These are phyloP conservation scores for Nakaseomyces uthaithaninus DNA, from an alignment of 1,139 yeast genomes.

Conservation along the genomic window DNA sequence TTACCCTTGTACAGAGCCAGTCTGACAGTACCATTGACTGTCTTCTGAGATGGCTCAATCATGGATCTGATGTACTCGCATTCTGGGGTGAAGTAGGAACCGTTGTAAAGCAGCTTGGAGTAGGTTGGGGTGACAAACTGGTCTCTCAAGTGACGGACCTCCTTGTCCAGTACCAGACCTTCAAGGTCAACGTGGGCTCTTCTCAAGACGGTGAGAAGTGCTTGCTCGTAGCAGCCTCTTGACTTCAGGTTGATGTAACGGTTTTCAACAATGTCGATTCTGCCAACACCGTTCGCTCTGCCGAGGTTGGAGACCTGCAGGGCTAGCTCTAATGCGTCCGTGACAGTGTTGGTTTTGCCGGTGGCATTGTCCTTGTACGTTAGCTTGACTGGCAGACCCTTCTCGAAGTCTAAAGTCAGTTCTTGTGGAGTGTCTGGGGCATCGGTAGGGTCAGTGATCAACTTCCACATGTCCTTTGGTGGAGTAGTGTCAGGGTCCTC, in stretches of 20 bases:
- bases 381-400: slow-evolving; percentile 84
- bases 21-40: slow-evolving; percentile 95
- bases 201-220: slow-evolving; percentile 93
- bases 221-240: slow-evolving; percentile 99
- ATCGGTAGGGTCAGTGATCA: slow-evolving; percentile 89
- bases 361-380: slow-evolving; percentile 52
- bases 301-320: slow-evolving; percentile 89
- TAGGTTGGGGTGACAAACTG: slow-evolving; percentile 89
- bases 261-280: slow-evolving; percentile 97
- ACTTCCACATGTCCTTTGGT: slow-evolving; percentile 99
- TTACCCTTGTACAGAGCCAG: slow-evolving; percentile 89
- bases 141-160: slow-evolving; percentile 95
- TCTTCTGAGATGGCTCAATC: slow-evolving; percentile 88
- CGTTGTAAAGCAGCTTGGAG: slow-evolving; percentile 87
- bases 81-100: slow-evolving; percentile 97
- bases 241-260: slow-evolving; percentile 98
- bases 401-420: slow-evolving; percentile 68
- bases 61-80: slow-evolving; percentile 90
- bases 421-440: slow-evolving; percentile 93
- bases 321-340: slow-evolving; percentile 84
- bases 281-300: slow-evolving; percentile 98
- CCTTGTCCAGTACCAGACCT: slow-evolving; percentile 95
- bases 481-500: slow-evolving; percentile 98
- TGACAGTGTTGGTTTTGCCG: slow-evolving; percentile 38
- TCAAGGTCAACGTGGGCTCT: slow-evolving; percentile 90